Percentiles rank a stretch among this genome's conserved stretches.
These are phyloP conservation scores for Pseudogymnoascus sp. DNA, from an alignment of 2,329 filamentous ascomycete genomes.

Conservation along the genomic window DNA sequence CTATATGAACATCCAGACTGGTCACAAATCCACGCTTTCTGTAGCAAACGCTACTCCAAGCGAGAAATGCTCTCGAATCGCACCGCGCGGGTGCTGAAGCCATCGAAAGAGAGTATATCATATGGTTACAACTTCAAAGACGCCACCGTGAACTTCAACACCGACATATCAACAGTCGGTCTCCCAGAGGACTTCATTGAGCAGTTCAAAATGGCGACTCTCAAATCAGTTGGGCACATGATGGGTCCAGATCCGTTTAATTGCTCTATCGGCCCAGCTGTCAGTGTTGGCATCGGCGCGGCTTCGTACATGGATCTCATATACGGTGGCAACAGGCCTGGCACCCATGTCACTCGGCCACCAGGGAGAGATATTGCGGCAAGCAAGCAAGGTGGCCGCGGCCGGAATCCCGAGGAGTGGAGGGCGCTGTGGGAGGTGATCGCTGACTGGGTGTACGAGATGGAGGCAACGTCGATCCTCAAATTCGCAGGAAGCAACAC, in stretches of 20 bases:
- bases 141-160: background rate
- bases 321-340: background rate
- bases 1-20: background rate
- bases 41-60: background rate
- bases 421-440: background rate
- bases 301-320: background rate
- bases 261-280: background rate
- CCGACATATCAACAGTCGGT: background rate
- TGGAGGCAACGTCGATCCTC: background rate
- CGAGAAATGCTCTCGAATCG: background rate
- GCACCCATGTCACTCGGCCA: background rate
- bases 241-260: background rate
- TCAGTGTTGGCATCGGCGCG: background rate
- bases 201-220: background rate
- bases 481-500: background rate
- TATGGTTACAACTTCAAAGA: background rate
- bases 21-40: background rate
- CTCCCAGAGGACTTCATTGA: background rate
- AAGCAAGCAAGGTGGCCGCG: background rate
- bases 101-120: background rate
- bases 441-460: background rate
- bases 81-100: background rate
- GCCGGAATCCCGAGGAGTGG: background rate
- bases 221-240: background rate
- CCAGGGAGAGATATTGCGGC: background rate